Evolutionary conservation across 2,329 filamentous ascomycete species (phyloP).

Genomic region (Monosporascus sp.): DNA sequence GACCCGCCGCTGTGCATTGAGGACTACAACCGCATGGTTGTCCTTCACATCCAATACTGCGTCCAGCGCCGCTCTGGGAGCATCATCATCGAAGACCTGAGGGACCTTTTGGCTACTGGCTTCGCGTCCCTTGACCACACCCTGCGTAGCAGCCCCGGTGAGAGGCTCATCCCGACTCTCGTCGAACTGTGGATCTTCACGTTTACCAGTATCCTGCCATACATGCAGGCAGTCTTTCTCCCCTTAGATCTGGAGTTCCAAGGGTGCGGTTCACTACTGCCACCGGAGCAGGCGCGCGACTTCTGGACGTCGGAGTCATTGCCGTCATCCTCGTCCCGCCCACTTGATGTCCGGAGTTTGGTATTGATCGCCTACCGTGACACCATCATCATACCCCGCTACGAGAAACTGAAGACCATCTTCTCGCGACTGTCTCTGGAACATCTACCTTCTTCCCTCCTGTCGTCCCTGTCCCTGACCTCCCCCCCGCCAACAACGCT

Average conservation of each 20-base stretch:
- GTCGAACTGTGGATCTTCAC: conserved; percentile 94
- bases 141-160: conserved; percentile 72
- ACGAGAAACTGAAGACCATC: conserved; percentile 81
- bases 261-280: conserved; percentile 76
- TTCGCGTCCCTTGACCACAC: conserved; percentile 85
- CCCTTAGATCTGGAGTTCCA: conserved; percentile 91
- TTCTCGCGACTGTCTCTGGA: conserved; percentile 88
- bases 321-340: conserved; percentile 44
- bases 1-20: conserved; percentile 76
- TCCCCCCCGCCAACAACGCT: conserved; percentile 45
- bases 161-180: conserved; percentile 80
- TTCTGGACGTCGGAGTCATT: conserved; percentile 62
- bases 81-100: conserved; percentile 69
- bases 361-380: conserved; percentile 87
- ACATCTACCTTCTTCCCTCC: conserved; percentile 55
- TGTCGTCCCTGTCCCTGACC: conserved; percentile 42
- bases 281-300: conserved; percentile 71
- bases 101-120: conserved; percentile 72
- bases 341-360: conserved; percentile 82
- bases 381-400: conserved; percentile 79
- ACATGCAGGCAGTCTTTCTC: conserved; percentile 91
- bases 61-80: conserved; percentile 68
- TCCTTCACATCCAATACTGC: conserved; percentile 72
- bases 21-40: conserved; percentile 77
- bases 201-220: conserved; percentile 85